Conservation (phyloP, 768 basidiomycete genomes). For the Tylopilus sp. region DNA sequence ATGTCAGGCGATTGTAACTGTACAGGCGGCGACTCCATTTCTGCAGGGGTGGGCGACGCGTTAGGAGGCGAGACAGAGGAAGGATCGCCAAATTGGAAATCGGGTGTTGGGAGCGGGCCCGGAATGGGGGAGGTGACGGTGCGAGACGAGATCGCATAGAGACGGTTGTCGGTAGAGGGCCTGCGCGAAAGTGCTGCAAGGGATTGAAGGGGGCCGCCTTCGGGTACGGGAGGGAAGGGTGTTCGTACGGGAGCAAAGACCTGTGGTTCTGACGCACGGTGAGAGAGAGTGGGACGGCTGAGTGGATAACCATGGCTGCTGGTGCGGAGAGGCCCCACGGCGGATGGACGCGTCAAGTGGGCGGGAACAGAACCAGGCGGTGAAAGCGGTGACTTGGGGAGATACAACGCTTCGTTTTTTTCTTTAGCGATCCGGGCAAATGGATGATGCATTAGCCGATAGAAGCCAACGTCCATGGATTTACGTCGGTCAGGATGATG, state of each 20-base stretch:
- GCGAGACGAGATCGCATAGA: constrained; percentile 48
- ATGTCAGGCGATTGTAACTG: constrained; percentile 45
- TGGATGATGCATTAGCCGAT: constrained; percentile 49
- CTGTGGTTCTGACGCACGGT: constrained; percentile 33
- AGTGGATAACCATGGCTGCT: constrained; percentile 45
- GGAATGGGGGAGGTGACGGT: constrained; percentile 43
- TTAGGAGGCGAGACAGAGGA: constrained; percentile 44
- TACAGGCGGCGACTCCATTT: constrained; percentile 29
- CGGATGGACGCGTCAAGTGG: constrained; percentile 34
- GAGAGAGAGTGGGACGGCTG: constrained; percentile 28
- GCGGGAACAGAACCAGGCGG: constrained; percentile 31
- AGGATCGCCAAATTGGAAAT: constrained; percentile 62
- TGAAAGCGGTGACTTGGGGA: constrained; percentile 33
- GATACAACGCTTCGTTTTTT: constrained; percentile 32
- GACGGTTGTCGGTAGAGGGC: constrained; percentile 40
- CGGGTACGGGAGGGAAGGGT: constrained; percentile 32
- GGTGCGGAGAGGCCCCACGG: constrained; percentile 42
- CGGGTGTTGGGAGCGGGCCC: constrained; percentile 59
- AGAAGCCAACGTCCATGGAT: constrained; percentile 43
- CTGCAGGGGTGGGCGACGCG: constrained; percentile 49
- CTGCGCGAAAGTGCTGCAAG: constrained; percentile 19
- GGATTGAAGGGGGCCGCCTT: constrained; percentile 14
- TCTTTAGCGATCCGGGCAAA: constrained; percentile 33
- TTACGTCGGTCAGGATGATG: constrained; percentile 35
- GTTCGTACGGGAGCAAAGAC: constrained; percentile 38